Conservation (phyloP, 768 basidiomycete species). For the Mycena floridula region DNA sequence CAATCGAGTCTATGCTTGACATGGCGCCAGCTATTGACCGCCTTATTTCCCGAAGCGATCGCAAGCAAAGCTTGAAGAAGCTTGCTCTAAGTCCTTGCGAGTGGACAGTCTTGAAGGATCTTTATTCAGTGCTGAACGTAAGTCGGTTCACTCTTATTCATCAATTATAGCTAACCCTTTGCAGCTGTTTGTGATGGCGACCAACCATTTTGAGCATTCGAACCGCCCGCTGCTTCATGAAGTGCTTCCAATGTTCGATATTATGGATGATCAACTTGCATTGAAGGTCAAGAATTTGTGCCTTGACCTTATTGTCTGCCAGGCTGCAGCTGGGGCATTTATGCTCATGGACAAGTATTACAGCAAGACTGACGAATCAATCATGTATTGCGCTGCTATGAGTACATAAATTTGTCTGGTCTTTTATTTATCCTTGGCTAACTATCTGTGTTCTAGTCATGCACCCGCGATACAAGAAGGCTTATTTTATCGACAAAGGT, state of each 20-base stretch:
- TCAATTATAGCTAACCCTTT: neutral
- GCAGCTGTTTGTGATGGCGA: neutral
- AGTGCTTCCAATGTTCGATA: neutral
- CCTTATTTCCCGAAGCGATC: neutral
- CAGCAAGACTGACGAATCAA: constrained; percentile 7
- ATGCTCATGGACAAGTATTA: constrained; percentile 11
- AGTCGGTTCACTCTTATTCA: no score
- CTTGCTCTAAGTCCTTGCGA: neutral
- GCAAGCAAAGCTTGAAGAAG: neutral
- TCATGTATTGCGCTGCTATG: constrained; percentile 12
- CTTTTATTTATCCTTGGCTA: no score
- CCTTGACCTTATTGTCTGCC: neutral
- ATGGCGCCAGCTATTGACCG: neutral
- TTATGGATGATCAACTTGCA: neutral
- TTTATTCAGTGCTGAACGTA: no score
- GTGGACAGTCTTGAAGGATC: no score
- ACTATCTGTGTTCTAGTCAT: constrained; percentile 15
- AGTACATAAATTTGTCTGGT: constrained; percentile 4
- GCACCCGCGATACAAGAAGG: constrained; percentile 18
- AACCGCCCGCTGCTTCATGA: neutral
- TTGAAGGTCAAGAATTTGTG: neutral
- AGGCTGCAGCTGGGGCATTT: neutral
- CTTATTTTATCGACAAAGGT: constrained; percentile 15
- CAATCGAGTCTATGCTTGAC: neutral
- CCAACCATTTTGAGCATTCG: neutral